Base-by-base conservation (phyloP, 345 rosid genomes). In the Streptanthus diversifolius region DNA sequence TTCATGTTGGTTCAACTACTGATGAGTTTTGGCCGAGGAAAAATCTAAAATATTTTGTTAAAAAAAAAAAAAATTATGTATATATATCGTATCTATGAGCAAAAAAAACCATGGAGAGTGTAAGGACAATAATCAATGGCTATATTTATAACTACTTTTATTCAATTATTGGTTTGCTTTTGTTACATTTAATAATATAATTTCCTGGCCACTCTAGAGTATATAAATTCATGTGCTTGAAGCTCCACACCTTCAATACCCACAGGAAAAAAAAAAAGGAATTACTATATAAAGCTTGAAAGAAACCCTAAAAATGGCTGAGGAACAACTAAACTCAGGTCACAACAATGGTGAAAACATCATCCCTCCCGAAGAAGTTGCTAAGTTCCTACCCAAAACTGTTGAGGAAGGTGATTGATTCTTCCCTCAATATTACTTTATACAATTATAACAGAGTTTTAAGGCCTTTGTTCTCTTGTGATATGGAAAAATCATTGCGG, bases 291-390 rank as follows among this genome's bases (percentile, higher is more conserved):
- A 72, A 33, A 45, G 40, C 66, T 73, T 63, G 39, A 22, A 83
- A 75, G 17, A 37, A 68, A 22, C 56, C 24, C 29, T 52, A 53
- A 35, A 66, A 47, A 77, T 70, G 76, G 75, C 71, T 55, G 71
- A 76, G 49, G 75, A 45, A 55, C 55, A 54, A 75, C 40, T 61
- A 32, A 52, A 33, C 18, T 52, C 64, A 70, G 37, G 9, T 70
- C 13, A 30, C 39, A 70, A 0, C 62, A 77, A 39, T 57, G 76
- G 80, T 56, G 77, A 64, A 68, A 54, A 55, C 68, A 30, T 35
- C 6, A 63, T 78, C 48, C 56, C 81, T 39, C 81, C 81, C 5
- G 81, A 78, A 69, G 75, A 78, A 45, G 81, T 73, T 63, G 78
- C 75, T 55, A 22, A 70, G 4, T 72, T 78, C 47, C 45, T 78